These are phyloP conservation scores for Pseudopyrenochaeta lycopersici DNA, from an alignment of 2,329 filamentous ascomycete species.

Conservation along the genomic window DNA sequence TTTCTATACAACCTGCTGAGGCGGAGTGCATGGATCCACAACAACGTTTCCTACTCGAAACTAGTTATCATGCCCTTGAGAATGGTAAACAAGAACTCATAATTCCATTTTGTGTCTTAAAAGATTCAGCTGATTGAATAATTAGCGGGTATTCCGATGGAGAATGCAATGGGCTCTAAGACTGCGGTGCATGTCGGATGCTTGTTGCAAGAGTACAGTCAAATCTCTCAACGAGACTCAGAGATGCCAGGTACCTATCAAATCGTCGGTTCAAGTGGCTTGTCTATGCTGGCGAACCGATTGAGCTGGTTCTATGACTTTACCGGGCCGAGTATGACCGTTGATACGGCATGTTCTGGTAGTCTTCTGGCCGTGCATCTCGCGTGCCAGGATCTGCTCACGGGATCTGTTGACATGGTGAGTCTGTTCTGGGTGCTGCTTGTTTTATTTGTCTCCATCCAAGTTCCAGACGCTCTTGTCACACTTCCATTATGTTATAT, in stretches of 20 bases:
- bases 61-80: constrained; percentile 38
- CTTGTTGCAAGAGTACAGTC: constrained; percentile 19
- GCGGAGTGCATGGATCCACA: constrained; percentile 37
- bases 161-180: constrained; percentile 20
- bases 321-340: constrained; percentile 28
- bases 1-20: constrained; percentile 25
- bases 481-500: not conserved
- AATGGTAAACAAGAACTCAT: constrained; percentile 17
- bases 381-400: constrained; percentile 23
- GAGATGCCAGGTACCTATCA: constrained; percentile 20
- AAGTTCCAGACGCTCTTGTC: no score
- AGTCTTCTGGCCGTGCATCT: constrained; percentile 32
- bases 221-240: constrained; percentile 13
- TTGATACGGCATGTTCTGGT: constrained; percentile 42
- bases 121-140: not conserved
- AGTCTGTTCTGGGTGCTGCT: not conserved
- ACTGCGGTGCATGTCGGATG: constrained; percentile 29
- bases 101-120: not conserved
- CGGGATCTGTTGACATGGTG: constrained; percentile 20
- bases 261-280: constrained; percentile 8
- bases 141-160: constrained; percentile 23
- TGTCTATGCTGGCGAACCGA: constrained; percentile 25
- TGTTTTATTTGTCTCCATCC: no score
- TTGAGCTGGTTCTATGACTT: constrained; percentile 39
- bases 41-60: constrained; percentile 35